Evolutionary conservation across 2,329 filamentous ascomycete genomes (phyloP), one percentile per base, ranked within the genome.

Genomic region (Chaetomiaceae sp.): DNA sequence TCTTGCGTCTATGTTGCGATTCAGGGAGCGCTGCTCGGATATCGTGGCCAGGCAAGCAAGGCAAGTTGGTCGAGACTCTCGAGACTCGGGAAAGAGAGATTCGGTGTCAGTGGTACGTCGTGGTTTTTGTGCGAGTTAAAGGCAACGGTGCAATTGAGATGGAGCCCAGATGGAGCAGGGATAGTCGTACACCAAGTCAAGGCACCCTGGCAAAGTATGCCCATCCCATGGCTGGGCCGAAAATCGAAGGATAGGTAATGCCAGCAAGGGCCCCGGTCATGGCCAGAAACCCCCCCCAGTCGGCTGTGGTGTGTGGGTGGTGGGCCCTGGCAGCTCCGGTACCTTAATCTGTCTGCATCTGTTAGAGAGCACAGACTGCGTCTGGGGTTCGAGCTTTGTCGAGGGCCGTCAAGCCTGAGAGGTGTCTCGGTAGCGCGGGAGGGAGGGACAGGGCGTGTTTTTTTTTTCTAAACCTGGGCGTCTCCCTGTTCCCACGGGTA

Each of bases 111-210:
- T 70, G 70, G 72, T 68, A 71, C 67, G 65, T 61, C 66, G 71
- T 69, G 70, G 71, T 66, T 75, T 74, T 76, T 76, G 75, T 78
- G 74, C 69, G 70, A 76, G 74, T 75, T 71, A 68, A 67, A 67
- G 67, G 66, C 67, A 66, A 66, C 65, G 67, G 69, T 66, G 66
- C 66, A 68, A 70, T 71, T 71, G 70, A 70, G 70, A 73, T 70
- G 70, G 69, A 67, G 67, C 65, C 68, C 58, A 61, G 62, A 64
- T 64, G 64, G 63, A 61, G 62, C 66, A 65, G 68, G 70, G 70
- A 68, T 71, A 54, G 58, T 54, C 51, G 55, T 60, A 58, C 43
- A 40, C 44, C 9, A 48, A 53, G 57, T 56, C 60, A 58, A 58
- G 63, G 61, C 53, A 58, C 59, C 62, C 63, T 56, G 55, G 61